phyloP scores from a whole-genome alignment of 208 protist species.

The Novymonas esmeraldas region DNA sequence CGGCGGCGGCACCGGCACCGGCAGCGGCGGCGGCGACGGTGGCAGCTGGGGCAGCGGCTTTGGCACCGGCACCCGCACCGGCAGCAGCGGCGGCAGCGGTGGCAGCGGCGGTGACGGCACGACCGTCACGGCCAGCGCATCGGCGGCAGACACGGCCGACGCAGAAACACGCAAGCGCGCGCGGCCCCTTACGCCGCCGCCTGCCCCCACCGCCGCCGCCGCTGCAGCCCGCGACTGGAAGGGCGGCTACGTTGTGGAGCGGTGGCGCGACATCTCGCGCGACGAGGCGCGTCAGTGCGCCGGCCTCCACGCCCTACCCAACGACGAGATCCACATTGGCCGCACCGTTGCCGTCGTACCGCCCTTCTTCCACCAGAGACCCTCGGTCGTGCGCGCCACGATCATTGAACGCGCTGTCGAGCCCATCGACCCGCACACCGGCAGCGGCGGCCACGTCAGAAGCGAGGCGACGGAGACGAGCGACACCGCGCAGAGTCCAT shows the following conservation, averaged over 20 bases:
- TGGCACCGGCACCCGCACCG: no score
- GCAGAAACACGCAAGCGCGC: slow-evolving; percentile 13
- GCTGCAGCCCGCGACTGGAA: slow-evolving; percentile 17
- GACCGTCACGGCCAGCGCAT: no score
- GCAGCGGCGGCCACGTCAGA: not conserved
- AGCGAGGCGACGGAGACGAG: not conserved
- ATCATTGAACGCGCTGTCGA: slow-evolving; percentile 49
- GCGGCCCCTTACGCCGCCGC: slow-evolving; percentile 8
- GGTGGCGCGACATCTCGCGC: slow-evolving; percentile 50
- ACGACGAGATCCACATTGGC: slow-evolving; percentile 46
- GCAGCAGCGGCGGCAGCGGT: no score
- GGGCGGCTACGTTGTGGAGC: slow-evolving; percentile 62
- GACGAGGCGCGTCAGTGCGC: slow-evolving; percentile 43
- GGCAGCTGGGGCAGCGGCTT: not conserved
- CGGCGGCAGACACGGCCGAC: not conserved
- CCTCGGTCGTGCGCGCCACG: slow-evolving; percentile 65
- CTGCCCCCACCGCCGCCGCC: not conserved
- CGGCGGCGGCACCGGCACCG: no score
- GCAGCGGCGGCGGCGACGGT: not conserved
- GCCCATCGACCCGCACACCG: slow-evolving; percentile 1
- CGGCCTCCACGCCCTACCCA: slow-evolving; percentile 41
- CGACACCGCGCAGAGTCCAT: not conserved
- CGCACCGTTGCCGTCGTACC: slow-evolving; percentile 66
- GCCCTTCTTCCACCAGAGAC: slow-evolving; percentile 59
- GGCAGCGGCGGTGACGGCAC: no score